These are phyloP conservation scores for Cinchona pubescens DNA, from an alignment of 257 asterid species.

Conservation along the genomic window DNA sequence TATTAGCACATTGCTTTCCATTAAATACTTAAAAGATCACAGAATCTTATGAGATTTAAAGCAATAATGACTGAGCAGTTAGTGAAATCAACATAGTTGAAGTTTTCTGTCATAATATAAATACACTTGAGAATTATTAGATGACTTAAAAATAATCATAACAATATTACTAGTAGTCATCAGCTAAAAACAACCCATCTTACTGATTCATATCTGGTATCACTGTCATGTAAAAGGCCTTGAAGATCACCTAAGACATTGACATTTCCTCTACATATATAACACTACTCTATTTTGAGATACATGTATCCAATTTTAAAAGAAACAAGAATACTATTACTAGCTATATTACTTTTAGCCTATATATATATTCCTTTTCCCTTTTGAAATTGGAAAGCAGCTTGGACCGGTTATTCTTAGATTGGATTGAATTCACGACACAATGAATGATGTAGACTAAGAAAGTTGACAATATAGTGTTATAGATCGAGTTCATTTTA, in stretches of 20 bases:
- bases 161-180: background rate
- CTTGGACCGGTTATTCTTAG: too few relatives aligned
- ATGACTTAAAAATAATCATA: background rate
- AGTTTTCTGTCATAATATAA: background rate
- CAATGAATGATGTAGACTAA: too few relatives aligned
- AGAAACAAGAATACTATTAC: background rate
- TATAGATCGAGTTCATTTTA: too few relatives aligned
- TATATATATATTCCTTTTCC: conserved; percentile 21
- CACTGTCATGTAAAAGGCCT: conserved; percentile 9
- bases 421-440: too few relatives aligned
- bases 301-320: background rate
- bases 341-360: background rate
- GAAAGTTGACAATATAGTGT: too few relatives aligned
- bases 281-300: background rate
- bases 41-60: conserved; percentile 1
- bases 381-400: conserved; percentile 17
- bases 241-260: conserved; percentile 3
- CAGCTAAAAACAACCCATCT: conserved; percentile 5
- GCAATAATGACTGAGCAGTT: background rate
- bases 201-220: conserved; percentile 8
- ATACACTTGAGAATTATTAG: background rate
- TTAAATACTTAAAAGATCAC: background rate
- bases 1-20: background rate
- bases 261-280: conserved; percentile 5
- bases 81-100: background rate